Conservation (phyloP, 208 protist species). For the Trichomonas vaginalis region DNA sequence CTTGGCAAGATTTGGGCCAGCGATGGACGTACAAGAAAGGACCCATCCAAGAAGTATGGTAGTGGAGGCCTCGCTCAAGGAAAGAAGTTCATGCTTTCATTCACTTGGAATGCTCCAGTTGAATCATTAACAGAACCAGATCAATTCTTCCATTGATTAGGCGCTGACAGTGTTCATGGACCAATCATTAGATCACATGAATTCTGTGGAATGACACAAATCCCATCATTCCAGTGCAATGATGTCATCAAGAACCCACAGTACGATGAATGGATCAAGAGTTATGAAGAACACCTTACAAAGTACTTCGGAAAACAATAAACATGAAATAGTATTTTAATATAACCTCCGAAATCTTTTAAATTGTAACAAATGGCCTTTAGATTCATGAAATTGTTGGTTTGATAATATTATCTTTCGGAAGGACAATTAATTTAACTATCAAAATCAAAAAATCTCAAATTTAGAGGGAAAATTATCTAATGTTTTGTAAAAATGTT, state of each 20-base stretch:
- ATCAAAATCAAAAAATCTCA: too few relatives aligned
- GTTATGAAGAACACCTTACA: neutral
- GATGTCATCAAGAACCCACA: neutral
- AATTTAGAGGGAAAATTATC: too few relatives aligned
- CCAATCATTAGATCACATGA: neutral
- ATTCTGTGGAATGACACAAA: neutral
- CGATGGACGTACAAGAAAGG: neutral
- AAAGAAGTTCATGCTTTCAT: neutral
- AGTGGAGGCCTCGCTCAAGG: neutral
- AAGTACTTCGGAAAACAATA: neutral
- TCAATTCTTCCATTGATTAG: neutral
- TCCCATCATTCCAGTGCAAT: neutral
- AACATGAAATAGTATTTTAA: too few relatives aligned
- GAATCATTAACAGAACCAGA: neutral
- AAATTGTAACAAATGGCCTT: too few relatives aligned
- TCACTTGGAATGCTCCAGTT: neutral
- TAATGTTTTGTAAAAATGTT: too few relatives aligned
- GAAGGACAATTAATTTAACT: too few relatives aligned
- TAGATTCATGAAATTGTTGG: too few relatives aligned
- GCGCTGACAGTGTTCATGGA: neutral
- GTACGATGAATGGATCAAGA: neutral
- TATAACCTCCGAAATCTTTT: too few relatives aligned
- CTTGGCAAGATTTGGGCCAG: neutral
- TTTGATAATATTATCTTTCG: too few relatives aligned
- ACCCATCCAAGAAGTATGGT: neutral